phyloP scores from a whole-genome alignment of 345 rosid species.

The Ricinus communis region DNA sequence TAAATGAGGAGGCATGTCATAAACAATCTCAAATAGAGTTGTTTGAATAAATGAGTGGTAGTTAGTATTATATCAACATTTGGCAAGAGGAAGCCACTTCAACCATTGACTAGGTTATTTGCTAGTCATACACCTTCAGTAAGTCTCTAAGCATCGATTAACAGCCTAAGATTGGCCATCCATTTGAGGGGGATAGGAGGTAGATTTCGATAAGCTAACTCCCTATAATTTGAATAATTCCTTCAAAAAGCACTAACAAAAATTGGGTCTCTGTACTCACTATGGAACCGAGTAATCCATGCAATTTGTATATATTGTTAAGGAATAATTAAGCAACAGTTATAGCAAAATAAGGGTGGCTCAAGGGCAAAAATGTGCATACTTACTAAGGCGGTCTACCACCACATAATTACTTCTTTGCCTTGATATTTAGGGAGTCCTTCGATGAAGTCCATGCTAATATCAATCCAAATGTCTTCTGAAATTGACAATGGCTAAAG shows the following conservation, averaged over 20 bases:
- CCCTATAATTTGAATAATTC: neutral
- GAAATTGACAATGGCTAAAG: neutral
- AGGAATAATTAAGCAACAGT: neutral
- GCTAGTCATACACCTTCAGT: neutral
- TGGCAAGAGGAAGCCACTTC: neutral
- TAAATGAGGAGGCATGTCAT: neutral
- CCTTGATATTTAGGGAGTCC: neutral
- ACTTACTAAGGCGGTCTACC: neutral
- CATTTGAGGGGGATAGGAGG: neutral
- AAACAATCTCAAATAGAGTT: neutral
- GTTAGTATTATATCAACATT: neutral
- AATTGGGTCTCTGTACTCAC: neutral
- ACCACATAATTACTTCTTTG: neutral
- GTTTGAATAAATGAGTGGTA: neutral
- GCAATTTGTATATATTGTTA: neutral
- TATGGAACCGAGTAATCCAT: neutral
- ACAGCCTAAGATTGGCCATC: neutral
- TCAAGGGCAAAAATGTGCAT: neutral
- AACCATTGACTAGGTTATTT: neutral
- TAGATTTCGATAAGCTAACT: neutral
- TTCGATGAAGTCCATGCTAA: constrained; percentile 1
- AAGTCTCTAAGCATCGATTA: too few relatives aligned
- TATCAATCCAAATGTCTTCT: neutral
- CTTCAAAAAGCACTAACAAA: neutral
- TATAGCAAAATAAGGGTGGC: neutral